Conservation (phyloP, 306 rosid species). For the Chamaecrista fasciculata region DNA sequence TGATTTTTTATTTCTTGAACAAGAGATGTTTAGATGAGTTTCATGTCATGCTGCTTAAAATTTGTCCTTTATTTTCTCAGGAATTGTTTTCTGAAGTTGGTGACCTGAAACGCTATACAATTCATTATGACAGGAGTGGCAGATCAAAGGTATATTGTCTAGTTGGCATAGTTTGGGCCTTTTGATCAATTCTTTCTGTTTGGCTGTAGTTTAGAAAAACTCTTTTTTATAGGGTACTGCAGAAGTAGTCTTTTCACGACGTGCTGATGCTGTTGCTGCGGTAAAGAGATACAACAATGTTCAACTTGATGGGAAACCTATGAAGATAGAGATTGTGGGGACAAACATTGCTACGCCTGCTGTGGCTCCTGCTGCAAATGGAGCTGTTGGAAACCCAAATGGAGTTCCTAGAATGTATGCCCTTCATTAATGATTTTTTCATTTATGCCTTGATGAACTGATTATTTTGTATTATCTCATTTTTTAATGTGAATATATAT, state of each 20-base stretch:
- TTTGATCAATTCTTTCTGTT: constrained; percentile 33
- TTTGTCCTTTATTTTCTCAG: constrained; percentile 37
- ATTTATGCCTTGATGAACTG: neutral
- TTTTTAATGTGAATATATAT: neutral
- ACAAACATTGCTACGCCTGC: constrained; percentile 67
- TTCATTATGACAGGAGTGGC: constrained; percentile 93
- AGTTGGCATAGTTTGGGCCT: constrained; percentile 31
- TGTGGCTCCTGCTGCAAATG: constrained; percentile 44
- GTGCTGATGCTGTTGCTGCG: constrained; percentile 83
- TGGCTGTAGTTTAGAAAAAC: constrained; percentile 34
- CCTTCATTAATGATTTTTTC: constrained; percentile 3
- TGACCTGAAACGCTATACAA: constrained; percentile 71
- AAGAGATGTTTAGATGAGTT: neutral
- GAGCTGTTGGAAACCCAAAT: constrained; percentile 50
- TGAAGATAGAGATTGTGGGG: constrained; percentile 94
- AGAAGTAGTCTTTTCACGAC: constrained; percentile 79
- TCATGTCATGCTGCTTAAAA: neutral
- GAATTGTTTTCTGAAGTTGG: constrained; percentile 95
- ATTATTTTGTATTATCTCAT: neutral
- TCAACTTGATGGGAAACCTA: constrained; percentile 88
- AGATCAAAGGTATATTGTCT: constrained; percentile 82
- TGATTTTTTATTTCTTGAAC: neutral
- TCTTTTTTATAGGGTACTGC: constrained; percentile 81
- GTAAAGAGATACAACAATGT: constrained; percentile 93
- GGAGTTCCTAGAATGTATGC: constrained; percentile 65